A percentile compares a stretch with the other conserved stretches of the same genome.
Evolutionary conservation across 2,329 filamentous ascomycete species (phyloP).

Genomic region (Boeremia lycopersici): DNA sequence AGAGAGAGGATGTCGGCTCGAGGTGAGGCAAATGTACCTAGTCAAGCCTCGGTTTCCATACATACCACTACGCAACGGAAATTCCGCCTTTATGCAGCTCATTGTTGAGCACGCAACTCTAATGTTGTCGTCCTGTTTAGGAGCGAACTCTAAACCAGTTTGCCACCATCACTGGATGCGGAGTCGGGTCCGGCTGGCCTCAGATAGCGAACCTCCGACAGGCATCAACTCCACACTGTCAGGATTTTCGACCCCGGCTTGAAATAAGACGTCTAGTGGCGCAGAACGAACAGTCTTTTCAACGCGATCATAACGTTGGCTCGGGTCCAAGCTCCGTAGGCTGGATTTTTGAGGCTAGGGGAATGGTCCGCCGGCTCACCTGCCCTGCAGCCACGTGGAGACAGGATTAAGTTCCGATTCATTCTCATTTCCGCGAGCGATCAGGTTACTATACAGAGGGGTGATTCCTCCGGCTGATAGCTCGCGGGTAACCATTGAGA

Average conservation of each 20-base stretch:
- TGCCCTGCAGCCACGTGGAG: conserved; percentile 1
- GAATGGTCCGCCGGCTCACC: conserved; percentile 1
- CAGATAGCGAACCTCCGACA: not conserved
- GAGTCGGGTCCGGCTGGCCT: conserved; percentile 1
- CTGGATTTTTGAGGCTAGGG: not conserved
- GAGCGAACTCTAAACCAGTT: not conserved
- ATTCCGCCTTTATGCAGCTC: not conserved
- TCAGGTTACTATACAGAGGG: not conserved
- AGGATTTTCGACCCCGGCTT: not conserved
- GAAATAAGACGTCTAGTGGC: conserved; percentile 1
- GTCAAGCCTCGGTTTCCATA: conserved; percentile 1
- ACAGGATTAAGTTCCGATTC: not conserved
- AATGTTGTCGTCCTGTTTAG: not conserved
- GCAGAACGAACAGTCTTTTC: not conserved
- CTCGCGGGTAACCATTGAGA: no score
- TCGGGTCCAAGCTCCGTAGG: not conserved
- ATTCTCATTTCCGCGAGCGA: not conserved
- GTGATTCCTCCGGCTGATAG: no score
- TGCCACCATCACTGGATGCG: not conserved
- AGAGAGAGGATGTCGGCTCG: not conserved
- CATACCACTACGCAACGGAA: not conserved
- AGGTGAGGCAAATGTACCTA: not conserved
- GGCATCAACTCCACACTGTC: not conserved
- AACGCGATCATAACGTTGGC: not conserved
- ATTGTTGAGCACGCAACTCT: conserved; percentile 1